These are phyloP conservation scores for Phytophthora megakarya DNA, from an alignment of 352 stramenopile species.

Conservation along the genomic window DNA sequence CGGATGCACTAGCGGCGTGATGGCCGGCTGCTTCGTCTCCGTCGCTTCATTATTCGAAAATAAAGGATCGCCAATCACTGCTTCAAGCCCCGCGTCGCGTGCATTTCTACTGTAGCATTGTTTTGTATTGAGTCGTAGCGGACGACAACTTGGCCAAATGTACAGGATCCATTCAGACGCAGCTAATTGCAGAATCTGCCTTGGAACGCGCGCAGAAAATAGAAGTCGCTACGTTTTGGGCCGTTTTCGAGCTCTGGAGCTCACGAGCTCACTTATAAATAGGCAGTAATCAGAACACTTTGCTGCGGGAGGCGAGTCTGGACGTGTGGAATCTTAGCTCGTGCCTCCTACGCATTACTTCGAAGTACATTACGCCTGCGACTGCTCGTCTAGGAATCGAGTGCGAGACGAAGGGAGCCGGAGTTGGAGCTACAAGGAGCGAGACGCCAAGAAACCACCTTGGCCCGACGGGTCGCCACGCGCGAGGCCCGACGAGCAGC, in stretches of 20 bases:
- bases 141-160: not conserved
- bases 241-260: constrained; percentile 15
- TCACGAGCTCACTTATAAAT: constrained; percentile 35
- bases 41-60: constrained; percentile 81
- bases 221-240: constrained; percentile 14
- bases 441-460: constrained; percentile 28
- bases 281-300: constrained; percentile 37
- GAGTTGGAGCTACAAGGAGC: constrained; percentile 12
- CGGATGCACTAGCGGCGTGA: constrained; percentile 32
- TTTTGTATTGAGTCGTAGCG: constrained; percentile 1
- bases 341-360: too few relatives aligned
- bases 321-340: constrained; percentile 33
- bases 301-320: constrained; percentile 24
- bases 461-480: constrained; percentile 26
- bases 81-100: constrained; percentile 35
- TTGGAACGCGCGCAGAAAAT: constrained; percentile 18
- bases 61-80: constrained; percentile 77
- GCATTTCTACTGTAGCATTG: constrained; percentile 18
- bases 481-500: constrained; percentile 13
- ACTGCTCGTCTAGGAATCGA: constrained; percentile 15
- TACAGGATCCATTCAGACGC: too few relatives aligned
- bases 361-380: constrained; percentile 21
- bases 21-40: constrained; percentile 37
- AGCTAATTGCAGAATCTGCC: too few relatives aligned
- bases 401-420: constrained; percentile 9